Conservation (phyloP, 129 eudicot genomes). For the Flaveria sonorensis region DNA sequence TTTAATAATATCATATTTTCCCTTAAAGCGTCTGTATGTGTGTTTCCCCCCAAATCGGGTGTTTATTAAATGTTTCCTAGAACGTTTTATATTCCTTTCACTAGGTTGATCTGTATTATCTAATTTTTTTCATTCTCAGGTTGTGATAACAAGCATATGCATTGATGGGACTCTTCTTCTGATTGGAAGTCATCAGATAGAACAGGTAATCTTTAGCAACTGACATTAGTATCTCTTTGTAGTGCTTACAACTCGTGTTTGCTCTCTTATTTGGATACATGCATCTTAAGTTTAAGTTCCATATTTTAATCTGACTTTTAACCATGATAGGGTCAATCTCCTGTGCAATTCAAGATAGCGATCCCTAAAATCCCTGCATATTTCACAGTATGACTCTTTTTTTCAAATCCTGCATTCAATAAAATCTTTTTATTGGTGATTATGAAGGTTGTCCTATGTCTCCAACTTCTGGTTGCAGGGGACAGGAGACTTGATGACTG, state of each 20-base stretch:
- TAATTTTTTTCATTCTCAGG: conserved; percentile 43
- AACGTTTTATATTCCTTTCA: not conserved
- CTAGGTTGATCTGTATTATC: conserved; percentile 18
- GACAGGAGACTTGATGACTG: conserved; percentile 93
- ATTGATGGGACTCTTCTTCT: conserved; percentile 74
- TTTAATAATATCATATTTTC: not conserved
- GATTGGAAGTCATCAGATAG: conserved; percentile 89
- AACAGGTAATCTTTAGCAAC: conserved; percentile 49
- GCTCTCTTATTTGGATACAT: conserved; percentile 2
- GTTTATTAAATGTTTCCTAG: not conserved
- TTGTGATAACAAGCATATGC: conserved; percentile 88
- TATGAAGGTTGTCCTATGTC: conserved; percentile 3
- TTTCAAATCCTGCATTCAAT: not conserved
- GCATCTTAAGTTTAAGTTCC: not conserved
- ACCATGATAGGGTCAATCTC: conserved; percentile 69
- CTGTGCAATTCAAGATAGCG: conserved; percentile 77
- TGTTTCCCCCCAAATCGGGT: not conserved
- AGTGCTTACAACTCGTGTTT: conserved; percentile 13
- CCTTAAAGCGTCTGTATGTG: not conserved
- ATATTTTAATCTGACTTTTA: not conserved
- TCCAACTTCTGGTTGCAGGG: conserved; percentile 54
- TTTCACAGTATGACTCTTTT: conserved; percentile 68
- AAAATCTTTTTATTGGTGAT: conserved; percentile 1
- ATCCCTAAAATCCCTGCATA: conserved; percentile 95
- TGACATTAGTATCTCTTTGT: not conserved